A percentile compares a stretch with the other conserved stretches of the same genome.
Conservation (phyloP, 2,329 filamentous ascomycete genomes). For the Trichophyton benhamiae region DNA sequence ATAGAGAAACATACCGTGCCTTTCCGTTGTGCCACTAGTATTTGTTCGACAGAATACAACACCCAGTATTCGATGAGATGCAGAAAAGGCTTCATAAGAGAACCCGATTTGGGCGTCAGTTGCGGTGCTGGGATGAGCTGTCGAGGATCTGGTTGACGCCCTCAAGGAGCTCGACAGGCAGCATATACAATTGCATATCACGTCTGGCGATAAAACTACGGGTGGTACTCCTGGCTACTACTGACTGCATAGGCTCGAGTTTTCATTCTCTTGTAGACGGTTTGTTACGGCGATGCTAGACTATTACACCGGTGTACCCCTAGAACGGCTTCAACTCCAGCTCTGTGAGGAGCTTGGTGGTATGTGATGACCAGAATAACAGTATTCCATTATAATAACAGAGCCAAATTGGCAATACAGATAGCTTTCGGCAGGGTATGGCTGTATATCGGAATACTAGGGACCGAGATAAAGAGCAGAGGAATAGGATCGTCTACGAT, state of each 20-base stretch:
- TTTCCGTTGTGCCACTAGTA: too few relatives aligned
- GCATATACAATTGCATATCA: too few relatives aligned
- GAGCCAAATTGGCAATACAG: slow-evolving; percentile 1
- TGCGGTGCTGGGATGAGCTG: slow-evolving; percentile 17
- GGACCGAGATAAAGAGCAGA: slow-evolving; percentile 28
- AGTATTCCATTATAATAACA: too few relatives aligned
- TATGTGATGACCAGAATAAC: slow-evolving; percentile 11
- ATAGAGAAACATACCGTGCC: too few relatives aligned
- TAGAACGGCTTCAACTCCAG: slow-evolving; percentile 19
- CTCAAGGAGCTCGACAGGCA: slow-evolving; percentile 17
- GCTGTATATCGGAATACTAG: slow-evolving; percentile 23
- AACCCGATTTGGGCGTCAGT: neutral
- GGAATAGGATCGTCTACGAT: slow-evolving; percentile 24
- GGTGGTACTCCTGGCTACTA: slow-evolving; percentile 2
- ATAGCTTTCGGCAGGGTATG: slow-evolving; percentile 21
- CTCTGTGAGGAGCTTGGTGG: slow-evolving; percentile 17
- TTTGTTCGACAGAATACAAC: too few relatives aligned
- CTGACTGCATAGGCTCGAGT: slow-evolving; percentile 12
- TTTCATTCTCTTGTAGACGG: too few relatives aligned
- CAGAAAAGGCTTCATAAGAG: neutral
- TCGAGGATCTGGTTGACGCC: slow-evolving; percentile 12
- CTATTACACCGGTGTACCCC: slow-evolving; percentile 21
- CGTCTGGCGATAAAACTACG: too few relatives aligned
- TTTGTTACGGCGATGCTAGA: slow-evolving; percentile 14
- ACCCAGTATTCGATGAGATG: neutral